These are phyloP conservation scores for Talaromyces pinophilus DNA, from an alignment of 2,329 filamentous ascomycete species.

Conservation along the genomic window DNA sequence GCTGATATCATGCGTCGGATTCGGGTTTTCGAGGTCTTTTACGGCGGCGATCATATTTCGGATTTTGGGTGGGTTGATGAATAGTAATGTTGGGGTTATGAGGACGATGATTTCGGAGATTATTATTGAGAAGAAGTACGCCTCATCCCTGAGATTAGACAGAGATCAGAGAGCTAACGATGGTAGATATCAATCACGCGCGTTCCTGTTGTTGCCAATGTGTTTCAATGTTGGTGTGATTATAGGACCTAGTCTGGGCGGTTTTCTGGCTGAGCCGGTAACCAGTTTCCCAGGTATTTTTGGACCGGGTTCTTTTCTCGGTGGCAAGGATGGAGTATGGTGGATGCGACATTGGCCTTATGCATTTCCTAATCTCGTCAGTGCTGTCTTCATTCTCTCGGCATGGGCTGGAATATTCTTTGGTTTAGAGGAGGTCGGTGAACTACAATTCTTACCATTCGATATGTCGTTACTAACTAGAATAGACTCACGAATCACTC, in stretches of 20 bases:
- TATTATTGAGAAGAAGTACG: conserved; percentile 66
- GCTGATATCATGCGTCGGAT: conserved; percentile 64
- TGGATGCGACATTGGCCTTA: conserved; percentile 70
- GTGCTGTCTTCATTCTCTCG: conserved; percentile 59
- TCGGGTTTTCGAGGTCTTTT: conserved; percentile 69
- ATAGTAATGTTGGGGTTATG: conserved; percentile 75
- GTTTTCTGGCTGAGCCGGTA: conserved; percentile 67
- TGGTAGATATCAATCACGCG: conserved; percentile 51
- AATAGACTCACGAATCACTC: conserved; percentile 41
- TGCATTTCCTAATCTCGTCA: conserved; percentile 68
- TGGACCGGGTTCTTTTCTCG: conserved; percentile 59
- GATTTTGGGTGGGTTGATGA: conserved; percentile 65
- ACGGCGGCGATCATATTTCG: conserved; percentile 65
- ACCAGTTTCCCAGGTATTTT: conserved; percentile 64
- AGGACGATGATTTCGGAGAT: conserved; percentile 73
- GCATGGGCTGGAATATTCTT: conserved; percentile 61
- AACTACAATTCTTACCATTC: background rate
- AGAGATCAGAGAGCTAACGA: background rate
- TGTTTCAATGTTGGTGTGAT: conserved; percentile 68
- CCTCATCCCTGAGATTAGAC: background rate
- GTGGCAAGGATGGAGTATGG: conserved; percentile 58
- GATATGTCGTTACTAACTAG: background rate
- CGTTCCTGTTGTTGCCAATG: conserved; percentile 64
- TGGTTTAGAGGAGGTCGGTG: conserved; percentile 64
- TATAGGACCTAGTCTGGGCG: conserved; percentile 62